Evolutionary conservation across 2,329 filamentous ascomycete genomes (phyloP).

Genomic region (Seiridium unicorne): DNA sequence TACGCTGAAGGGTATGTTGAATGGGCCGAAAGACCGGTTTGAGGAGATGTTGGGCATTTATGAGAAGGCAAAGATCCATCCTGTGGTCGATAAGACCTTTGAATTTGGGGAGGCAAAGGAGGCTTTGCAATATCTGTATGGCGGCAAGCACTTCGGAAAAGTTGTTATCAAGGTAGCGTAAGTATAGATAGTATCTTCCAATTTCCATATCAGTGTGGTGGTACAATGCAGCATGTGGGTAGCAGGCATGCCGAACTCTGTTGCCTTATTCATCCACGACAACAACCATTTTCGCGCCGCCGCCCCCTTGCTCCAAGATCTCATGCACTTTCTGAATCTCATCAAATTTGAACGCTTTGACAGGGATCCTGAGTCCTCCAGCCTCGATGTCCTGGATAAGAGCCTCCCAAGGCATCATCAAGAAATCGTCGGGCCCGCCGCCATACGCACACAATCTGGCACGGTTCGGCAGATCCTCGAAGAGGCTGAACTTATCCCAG

Average conservation of each 20-base stretch:
- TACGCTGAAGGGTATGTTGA: constrained; percentile 48
- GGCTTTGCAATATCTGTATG: constrained; percentile 51
- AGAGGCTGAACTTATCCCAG: constrained; percentile 13
- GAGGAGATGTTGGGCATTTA: constrained; percentile 53
- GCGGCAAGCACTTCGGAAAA: constrained; percentile 57
- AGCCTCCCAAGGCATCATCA: constrained; percentile 17
- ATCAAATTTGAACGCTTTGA: constrained; percentile 16
- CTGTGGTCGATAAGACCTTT: constrained; percentile 46
- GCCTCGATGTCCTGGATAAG: constrained; percentile 16
- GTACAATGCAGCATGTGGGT: too few species aligned
- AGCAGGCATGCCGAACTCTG: too few species aligned
- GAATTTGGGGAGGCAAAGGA: constrained; percentile 43
- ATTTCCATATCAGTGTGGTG: too few species aligned
- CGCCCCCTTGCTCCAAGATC: constrained; percentile 17
- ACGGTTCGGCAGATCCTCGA: constrained; percentile 13
- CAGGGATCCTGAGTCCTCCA: constrained; percentile 15
- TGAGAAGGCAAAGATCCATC: constrained; percentile 36
- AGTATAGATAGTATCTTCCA: too few species aligned
- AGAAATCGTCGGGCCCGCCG: constrained; percentile 15
- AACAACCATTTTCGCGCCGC: constrained; percentile 18
- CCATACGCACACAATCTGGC: constrained; percentile 13
- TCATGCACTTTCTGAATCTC: constrained; percentile 18
- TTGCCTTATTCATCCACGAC: constrained; percentile 10
- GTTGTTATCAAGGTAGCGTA: constrained; percentile 42
- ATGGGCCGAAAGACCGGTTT: constrained; percentile 56